Evolutionary conservation across 305 asterid species (phyloP).

Genomic region (Fraxinus latifolia): DNA sequence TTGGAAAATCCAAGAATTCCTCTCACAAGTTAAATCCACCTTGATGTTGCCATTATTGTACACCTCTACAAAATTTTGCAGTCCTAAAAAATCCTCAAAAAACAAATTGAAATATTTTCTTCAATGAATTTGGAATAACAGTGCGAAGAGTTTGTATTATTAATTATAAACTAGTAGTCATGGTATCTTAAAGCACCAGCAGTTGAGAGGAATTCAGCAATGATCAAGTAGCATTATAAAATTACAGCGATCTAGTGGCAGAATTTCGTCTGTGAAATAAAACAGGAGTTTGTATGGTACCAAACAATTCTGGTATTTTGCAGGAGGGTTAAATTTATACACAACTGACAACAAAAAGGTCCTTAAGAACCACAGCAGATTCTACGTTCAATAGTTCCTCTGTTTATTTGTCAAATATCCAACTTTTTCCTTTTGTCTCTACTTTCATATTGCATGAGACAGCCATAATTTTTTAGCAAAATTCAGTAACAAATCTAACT

Average conservation of each 20-base stretch:
- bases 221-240: not conserved
- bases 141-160: not conserved
- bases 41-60: not conserved
- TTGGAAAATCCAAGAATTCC: not conserved
- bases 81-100: not conserved
- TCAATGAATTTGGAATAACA: not conserved
- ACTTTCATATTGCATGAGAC: constrained; percentile 2
- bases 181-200: not conserved
- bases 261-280: not conserved
- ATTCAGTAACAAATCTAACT: not conserved
- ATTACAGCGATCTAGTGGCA: not conserved
- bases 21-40: not conserved
- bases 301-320: not conserved
- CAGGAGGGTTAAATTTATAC: not conserved
- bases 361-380: not conserved
- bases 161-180: not conserved
- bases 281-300: not conserved
- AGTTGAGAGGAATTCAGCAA: not conserved
- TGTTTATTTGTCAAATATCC: not conserved
- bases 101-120: not conserved
- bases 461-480: not conserved
- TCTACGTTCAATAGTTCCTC: not conserved
- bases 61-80: not conserved
- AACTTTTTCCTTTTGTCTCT: not conserved
- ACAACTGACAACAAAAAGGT: not conserved